Base-by-base conservation (phyloP, 2,329 filamentous ascomycete genomes). In the Rutstroemia sp. region DNA sequence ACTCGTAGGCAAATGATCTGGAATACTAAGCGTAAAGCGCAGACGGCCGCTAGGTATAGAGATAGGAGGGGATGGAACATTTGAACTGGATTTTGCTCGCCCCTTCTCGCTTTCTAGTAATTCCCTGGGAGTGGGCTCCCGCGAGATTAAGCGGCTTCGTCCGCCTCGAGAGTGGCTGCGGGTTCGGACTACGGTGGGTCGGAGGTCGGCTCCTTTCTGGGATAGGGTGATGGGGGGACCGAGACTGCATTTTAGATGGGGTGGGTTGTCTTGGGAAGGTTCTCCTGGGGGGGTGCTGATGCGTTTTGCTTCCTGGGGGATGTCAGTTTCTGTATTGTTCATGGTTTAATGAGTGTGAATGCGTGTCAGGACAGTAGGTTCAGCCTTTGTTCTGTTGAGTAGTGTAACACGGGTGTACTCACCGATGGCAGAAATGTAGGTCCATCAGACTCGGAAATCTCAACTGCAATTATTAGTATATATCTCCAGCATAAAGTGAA, bases 1-100 rank as follows among this genome's bases (percentile, higher is more conserved):
- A 54, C 71, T 74, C 5, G 56, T 69, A 1, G 72, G 72, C 6
- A 76, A 57, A 61, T 77, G 75, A 60, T 77, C 75, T 2, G 75
- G 73, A 1, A 73, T 59, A 16, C 73, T 63, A 63, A 73, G 68
- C 50, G 73, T 72, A 44, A 74, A 66, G 12, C 38, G 4, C 1
- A 21, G 17, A 27, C 27, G 45, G 4, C 37, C 21, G 17, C 16
- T 25, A 17, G 47, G 19, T 45, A 50, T 21, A 38, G 42, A 12
- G 34, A 27, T 41, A 19, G 21, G 41, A 19, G 19, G 3, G n/a
- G 23, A 37, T 37, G 16, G 25, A 49, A 4, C 16, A 7, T 5
- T 17, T 9, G 27, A 19, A 49, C 16, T 49, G 3, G 47, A 49
- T 30, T 45, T 45, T 23, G 42, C 30, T 16, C 25, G 16, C 3